Base-by-base conservation (phyloP, 2,329 filamentous ascomycete genomes). In the Ophiocordyceps camponoti-leonardi region DNA sequence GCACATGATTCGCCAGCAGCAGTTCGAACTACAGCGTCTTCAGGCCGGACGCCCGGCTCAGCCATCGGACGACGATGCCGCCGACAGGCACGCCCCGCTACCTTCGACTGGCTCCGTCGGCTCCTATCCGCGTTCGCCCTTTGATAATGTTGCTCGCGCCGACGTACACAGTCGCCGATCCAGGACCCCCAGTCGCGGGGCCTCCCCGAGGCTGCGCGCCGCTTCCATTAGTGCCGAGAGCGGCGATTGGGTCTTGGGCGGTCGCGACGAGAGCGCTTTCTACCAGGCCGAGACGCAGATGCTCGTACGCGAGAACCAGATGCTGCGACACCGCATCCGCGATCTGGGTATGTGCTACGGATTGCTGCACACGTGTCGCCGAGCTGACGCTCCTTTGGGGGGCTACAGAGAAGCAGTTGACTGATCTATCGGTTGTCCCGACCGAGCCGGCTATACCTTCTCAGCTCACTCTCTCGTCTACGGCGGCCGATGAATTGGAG, bases 261-360 rank as follows among this genome's bases (percentile, higher is more conserved):
- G 73, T 8, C 69, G 83, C 18, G 83, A 87, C 54, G 83, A 88
- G 58, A 79, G 73, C 50, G 79, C 81, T 1, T 87, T 86, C 58
- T 88, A 88, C 55, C 83, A 87, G 59, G 83, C 83, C 5, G 84
- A 90, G 63, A 86, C 83, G 1, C 81, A 86, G 61, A 86, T 77
- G 64, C 62, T 90, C 54, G 73, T 79, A 20, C 71, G 84, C 23
- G 84, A 88, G 65, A 90, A 88, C 53, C 83, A 88, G 61, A 87
- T 90, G 83, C 66, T 90, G 44, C 78, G 81, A 49, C 72, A 80
- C 58, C 72, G 84, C 43, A 83, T 87, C 48, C 71, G 80, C 33
- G 83, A 87, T 54, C 64, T 87, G 14, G 82, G 81, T 83, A 64
- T 52, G 68, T 44, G n/a, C 14, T 39, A n/a, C 10, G 26, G 26